These are phyloP conservation scores for Colletotrichum noveboracense DNA, from an alignment of 2,329 filamentous ascomycete species.

Conservation along the genomic window DNA sequence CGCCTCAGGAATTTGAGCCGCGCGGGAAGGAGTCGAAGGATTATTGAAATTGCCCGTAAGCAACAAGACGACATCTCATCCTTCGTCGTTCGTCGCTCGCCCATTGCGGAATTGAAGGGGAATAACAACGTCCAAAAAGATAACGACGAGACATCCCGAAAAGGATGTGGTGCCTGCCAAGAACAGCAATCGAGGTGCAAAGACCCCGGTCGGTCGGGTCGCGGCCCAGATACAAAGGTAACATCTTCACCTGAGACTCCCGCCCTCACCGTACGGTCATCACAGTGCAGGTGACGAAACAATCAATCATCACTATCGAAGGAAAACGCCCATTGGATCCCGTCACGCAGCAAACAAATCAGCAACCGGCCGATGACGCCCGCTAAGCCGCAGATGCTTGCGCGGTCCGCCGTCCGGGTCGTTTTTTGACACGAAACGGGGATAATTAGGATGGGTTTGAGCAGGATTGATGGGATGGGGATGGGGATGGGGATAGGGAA, in stretches of 20 bases:
- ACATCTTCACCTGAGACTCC: conserved; percentile 3
- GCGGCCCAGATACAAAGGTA: background rate
- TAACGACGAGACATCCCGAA: background rate
- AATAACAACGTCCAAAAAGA: background rate
- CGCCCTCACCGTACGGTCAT: background rate
- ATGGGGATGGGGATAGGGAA: background rate
- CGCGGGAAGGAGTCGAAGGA: background rate
- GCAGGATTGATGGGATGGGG: background rate
- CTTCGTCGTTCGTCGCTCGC: background rate
- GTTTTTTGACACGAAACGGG: background rate
- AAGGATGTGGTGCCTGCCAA: background rate
- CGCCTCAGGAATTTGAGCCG: background rate
- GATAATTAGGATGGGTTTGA: background rate
- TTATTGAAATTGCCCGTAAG: background rate
- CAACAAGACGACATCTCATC: background rate
- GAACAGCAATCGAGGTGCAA: background rate
- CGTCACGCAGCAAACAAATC: background rate
- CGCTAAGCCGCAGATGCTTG: conserved; percentile 10
- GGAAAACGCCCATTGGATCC: background rate
- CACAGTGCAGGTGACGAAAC: background rate
- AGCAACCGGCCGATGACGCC: background rate
- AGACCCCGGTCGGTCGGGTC: background rate
- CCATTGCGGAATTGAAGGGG: background rate
- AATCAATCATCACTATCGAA: background rate
- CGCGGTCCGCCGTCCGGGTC: background rate